A percentile compares a stretch with the other conserved stretches of the same genome.
These are phyloP conservation scores for Rhizophora apiculata DNA, from an alignment of 345 rosid species.

Conservation along the genomic window DNA sequence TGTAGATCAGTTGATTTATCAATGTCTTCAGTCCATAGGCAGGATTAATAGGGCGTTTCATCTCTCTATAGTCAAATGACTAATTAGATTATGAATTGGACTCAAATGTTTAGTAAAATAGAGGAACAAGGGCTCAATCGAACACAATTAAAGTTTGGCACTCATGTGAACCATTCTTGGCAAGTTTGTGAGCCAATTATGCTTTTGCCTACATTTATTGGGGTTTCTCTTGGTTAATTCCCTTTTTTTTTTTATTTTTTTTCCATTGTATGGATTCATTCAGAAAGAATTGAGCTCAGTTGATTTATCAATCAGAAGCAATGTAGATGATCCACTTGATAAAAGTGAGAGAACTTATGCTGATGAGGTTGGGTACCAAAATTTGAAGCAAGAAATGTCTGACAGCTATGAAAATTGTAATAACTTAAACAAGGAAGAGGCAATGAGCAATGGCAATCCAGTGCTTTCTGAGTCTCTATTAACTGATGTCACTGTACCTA, in stretches of 20 bases:
- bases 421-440: conserved; percentile 23
- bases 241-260: neutral
- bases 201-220: neutral
- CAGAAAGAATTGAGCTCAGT: conserved; percentile 22
- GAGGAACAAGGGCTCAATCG: no score
- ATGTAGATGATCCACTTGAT: conserved; percentile 23
- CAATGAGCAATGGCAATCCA: conserved; percentile 31
- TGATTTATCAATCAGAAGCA: conserved; percentile 30
- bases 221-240: conserved; percentile 14
- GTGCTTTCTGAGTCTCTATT: conserved; percentile 28
- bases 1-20: no score
- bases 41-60: no score
- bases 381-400: conserved; percentile 27
- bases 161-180: no score
- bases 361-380: conserved; percentile 19
- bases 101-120: no score
- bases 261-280: conserved; percentile 11
- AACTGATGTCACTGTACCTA: conserved; percentile 27
- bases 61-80: no score
- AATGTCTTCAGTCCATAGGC: no score
- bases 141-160: no score
- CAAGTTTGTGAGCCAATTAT: neutral
- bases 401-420: conserved; percentile 20
- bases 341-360: conserved; percentile 25
- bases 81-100: no score